Percentiles rank a stretch among this genome's conserved stretches.
phyloP scores from a whole-genome alignment of 2,329 filamentous ascomycete species.

The Trichoderma gracile region DNA sequence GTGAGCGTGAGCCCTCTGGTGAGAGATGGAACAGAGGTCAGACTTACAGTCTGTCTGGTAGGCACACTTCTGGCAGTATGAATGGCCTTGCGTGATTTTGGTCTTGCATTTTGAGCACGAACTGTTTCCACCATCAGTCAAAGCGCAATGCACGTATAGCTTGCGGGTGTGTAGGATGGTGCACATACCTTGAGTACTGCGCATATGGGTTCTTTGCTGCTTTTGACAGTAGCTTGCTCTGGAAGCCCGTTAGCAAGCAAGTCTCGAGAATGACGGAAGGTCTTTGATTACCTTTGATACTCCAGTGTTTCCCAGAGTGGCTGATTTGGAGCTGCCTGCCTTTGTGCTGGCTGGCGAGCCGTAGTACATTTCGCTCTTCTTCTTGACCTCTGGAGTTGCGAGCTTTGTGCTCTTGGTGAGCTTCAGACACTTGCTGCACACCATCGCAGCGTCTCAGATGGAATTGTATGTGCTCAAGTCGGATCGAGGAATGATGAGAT shows the following conservation, averaged over 20 bases:
- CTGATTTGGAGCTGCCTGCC: slow-evolving; percentile 45
- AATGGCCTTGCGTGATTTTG: slow-evolving; percentile 62
- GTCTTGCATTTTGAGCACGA: slow-evolving; percentile 63
- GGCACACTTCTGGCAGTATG: slow-evolving; percentile 62
- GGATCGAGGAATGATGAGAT: too few relatives aligned
- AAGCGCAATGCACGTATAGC: neutral
- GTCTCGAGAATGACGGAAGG: neutral
- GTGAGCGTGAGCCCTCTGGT: slow-evolving; percentile 24
- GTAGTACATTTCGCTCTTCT: slow-evolving; percentile 67
- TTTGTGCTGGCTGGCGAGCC: slow-evolving; percentile 54
- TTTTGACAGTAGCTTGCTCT: slow-evolving; percentile 66
- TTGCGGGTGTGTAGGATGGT: too few relatives aligned
- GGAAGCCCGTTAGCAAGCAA: neutral
- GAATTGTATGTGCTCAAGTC: neutral
- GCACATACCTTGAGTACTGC: slow-evolving; percentile 50
- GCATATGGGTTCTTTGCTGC: slow-evolving; percentile 67
- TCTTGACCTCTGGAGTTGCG: slow-evolving; percentile 65
- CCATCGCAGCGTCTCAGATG: slow-evolving; percentile 47
- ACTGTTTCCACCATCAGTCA: slow-evolving; percentile 36
- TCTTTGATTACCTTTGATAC: slow-evolving; percentile 55
- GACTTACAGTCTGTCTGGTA: slow-evolving; percentile 61
- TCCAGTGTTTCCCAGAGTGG: slow-evolving; percentile 59
- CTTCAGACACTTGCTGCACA: slow-evolving; percentile 65
- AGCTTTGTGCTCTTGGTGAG: slow-evolving; percentile 58
- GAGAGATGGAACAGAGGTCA: slow-evolving; percentile 2